Evolutionary conservation across 2,329 filamentous ascomycete species (phyloP).

Genomic region (Alternaria novae-zelandiae): DNA sequence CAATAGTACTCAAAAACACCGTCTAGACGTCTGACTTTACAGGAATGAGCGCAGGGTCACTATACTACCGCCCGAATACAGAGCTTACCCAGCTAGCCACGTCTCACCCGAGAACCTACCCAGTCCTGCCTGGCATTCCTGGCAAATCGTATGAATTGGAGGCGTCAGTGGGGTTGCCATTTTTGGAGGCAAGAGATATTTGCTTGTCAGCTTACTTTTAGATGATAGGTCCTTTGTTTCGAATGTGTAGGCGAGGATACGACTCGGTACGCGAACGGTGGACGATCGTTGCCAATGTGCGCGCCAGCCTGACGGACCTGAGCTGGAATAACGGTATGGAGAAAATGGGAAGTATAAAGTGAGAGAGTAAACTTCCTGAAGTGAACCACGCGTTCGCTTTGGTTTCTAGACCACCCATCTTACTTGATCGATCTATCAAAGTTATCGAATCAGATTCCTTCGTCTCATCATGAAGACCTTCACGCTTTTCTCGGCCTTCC

Average conservation of each 20-base stretch:
- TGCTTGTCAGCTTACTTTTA: not conserved
- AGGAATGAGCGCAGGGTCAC: not conserved
- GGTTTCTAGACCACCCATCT: not conserved
- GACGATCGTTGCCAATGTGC: not conserved
- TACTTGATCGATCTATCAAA: not conserved
- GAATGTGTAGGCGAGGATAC: not conserved
- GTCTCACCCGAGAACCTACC: not conserved
- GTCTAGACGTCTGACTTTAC: not conserved
- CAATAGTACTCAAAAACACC: not conserved
- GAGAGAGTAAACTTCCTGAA: not conserved
- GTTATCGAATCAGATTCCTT: not conserved
- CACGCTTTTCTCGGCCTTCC: slow-evolving; percentile 41
- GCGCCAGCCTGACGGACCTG: not conserved
- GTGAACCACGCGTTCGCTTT: not conserved
- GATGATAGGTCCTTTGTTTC: not conserved
- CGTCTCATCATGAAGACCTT: slow-evolving; percentile 33
- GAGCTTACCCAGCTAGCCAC: slow-evolving; percentile 2
- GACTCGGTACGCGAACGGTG: not conserved
- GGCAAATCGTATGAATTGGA: not conserved
- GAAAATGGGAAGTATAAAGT: not conserved
- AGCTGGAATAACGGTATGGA: not conserved
- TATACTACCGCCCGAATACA: not conserved
- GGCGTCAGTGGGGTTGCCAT: not conserved
- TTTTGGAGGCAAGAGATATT: not conserved
- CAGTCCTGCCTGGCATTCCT: not conserved